Evolutionary conservation across 1,284 basidiomycete genomes (phyloP), one percentile per base, ranked within the genome.

Genomic region (Sphagnurus paluster): DNA sequence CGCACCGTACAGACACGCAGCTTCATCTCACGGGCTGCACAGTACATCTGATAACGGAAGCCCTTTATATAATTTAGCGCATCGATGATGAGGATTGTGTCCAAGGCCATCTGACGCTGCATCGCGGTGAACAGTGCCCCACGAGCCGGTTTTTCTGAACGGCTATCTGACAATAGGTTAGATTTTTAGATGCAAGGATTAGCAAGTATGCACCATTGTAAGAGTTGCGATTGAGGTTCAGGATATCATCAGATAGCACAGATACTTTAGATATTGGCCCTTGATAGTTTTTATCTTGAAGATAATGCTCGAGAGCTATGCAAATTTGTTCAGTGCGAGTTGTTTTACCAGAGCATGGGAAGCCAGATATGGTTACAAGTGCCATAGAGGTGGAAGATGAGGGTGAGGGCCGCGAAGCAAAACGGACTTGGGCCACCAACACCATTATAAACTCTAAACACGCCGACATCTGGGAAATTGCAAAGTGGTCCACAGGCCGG

Each of bases 11-110:
- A 91, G 5, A 91, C 85, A 20, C 94, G 75, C 25, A 93, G 73
- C 56, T 88, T 90, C 49, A 87, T 79, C 64, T 98, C 96, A 37
- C 94, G 74, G 3, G 94, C 94, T 0, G 92, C 91, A 61, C 95
- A 98, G 68, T 98, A 98, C 69, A 98, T 87, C 69, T 99, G 96
- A 66, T 99, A 99, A 29, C 96, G 82, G 62, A 94, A 98, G 5
- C 92, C 88, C 65, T 99, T 98, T 77, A 98, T 98, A 67, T 99
- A 98, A 62, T 98, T 96, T 55, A 91, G 80, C 5, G 87, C 84
- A 58, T 99, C 96, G 46, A 95, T 80, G 53, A 99, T 90, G 41
- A 96, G 78, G 56, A 98, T 82, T 0, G 82, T 88, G 55, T 89
- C 84, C 25, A 71, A 67, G 17, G 76, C 77, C 54, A 98, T 75